A percentile compares a stretch with the other conserved stretches of the same genome.
These are phyloP conservation scores for Secale cereale DNA, from an alignment of 176 grass and related monocot species.

Conservation along the genomic window DNA sequence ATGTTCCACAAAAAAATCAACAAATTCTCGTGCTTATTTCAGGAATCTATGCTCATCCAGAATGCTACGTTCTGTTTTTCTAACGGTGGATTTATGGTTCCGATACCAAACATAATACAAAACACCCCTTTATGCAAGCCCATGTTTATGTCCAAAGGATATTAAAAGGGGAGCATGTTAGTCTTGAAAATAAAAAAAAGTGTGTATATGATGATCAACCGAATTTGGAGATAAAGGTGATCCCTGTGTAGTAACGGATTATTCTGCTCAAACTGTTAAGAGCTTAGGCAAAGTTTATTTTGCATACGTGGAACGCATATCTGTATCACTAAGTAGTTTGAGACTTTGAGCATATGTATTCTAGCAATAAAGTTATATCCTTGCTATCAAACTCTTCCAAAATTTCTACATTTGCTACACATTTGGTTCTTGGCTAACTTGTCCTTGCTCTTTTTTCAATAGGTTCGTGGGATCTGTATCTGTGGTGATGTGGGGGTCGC, in stretches of 20 bases:
- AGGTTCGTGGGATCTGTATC: slow-evolving; percentile 92
- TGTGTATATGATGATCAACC: neutral
- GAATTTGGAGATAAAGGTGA: neutral
- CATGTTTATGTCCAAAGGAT: neutral
- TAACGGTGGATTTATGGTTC: neutral
- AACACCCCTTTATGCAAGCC: neutral
- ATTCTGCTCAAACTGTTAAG: neutral
- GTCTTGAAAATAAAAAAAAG: neutral
- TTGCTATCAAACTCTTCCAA: neutral
- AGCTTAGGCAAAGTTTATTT: neutral
- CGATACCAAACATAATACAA: neutral
- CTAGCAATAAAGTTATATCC: neutral
- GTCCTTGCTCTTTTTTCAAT: neutral
- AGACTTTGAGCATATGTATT: neutral
- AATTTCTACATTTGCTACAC: neutral
- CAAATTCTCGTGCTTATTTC: neutral
- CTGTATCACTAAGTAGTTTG: neutral
- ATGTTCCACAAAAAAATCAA: neutral
- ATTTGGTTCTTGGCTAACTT: neutral
- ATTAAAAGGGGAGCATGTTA: neutral
- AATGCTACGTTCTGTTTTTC: neutral
- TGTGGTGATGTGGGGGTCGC: slow-evolving; percentile 82
- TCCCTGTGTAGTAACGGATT: neutral
- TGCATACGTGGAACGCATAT: neutral
- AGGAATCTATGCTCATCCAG: neutral